A percentile compares a stretch with the other conserved stretches of the same genome.
These are phyloP conservation scores for Russula brevipes DNA, from an alignment of 768 basidiomycete genomes.

Conservation along the genomic window DNA sequence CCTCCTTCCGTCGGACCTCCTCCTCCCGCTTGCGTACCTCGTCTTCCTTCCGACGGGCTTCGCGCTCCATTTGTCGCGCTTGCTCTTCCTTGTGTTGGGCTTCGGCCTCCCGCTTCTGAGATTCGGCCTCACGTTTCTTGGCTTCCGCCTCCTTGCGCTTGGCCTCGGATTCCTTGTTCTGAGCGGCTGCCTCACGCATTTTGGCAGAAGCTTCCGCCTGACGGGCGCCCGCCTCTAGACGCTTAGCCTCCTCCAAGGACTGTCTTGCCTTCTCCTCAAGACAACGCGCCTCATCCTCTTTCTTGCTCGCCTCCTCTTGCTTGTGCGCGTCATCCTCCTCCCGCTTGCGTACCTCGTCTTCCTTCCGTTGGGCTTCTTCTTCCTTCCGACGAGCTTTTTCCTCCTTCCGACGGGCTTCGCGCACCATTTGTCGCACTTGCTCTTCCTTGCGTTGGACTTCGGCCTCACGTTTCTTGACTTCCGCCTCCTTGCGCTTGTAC, in stretches of 20 bases:
- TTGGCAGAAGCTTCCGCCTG: no score
- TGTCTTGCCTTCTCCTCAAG: no score
- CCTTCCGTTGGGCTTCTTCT: slow-evolving; percentile 28
- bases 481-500: not conserved
- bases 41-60: slow-evolving; percentile 28
- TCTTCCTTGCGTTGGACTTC: slow-evolving; percentile 32
- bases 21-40: no score
- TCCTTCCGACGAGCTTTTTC: slow-evolving; percentile 32
- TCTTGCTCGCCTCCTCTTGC: slow-evolving; percentile 8
- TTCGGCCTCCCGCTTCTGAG: slow-evolving; percentile 33
- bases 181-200: not conserved
- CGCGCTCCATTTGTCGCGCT: slow-evolving; percentile 32
- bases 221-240: no score
- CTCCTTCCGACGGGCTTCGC: slow-evolving; percentile 32
- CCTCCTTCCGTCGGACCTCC: slow-evolving; percentile 28
- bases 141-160: slow-evolving; percentile 13
- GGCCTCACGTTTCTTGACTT: slow-evolving; percentile 33
- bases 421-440: slow-evolving; percentile 31
- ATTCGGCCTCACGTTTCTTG: slow-evolving; percentile 33
- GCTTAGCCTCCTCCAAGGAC: no score
- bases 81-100: slow-evolving; percentile 31
- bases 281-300: no score
- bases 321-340: no score
- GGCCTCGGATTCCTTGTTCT: not conserved
- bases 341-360: slow-evolving; percentile 34